Evolutionary conservation across 225 moss, liverwort and hornwort genomes (phyloP), one percentile per base, ranked within the genome.

Genomic region (Thuidium tamariscinum): DNA sequence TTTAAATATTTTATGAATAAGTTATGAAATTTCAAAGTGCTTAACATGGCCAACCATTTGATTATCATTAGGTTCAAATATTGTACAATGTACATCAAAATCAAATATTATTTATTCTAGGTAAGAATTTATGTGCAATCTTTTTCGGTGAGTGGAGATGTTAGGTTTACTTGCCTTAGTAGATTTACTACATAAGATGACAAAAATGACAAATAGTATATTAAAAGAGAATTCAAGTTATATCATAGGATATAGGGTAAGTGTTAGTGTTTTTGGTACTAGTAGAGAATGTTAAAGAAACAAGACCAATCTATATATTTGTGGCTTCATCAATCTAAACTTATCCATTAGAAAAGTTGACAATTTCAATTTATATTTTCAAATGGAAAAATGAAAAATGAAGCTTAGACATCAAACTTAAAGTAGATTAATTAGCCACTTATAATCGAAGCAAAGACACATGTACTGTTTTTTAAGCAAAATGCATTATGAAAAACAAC

Each of bases 211-310:
- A 46, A 46, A 48, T 48, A 48, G 7, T 0, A 5, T 46, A 46
- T 71, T 1, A 17, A 44, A 44, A 71, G 42, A 16, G 5, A 10
- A 17, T 10, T 71, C 29, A 46, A 46, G 16, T 18, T 30, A 11
- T 18, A 46, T 3, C 0, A 6, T 30, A 11, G 30, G 2, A 46
- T 2, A 30, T 18, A 30, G 2, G 6, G 0, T 46, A 72, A 6
- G 10, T 46, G 10, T 46, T 46, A 3, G 18, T 46, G 29, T 17
- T 30, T 72, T 46, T 46, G 10, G 10, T 18, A 46, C 6, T 7
- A 6, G 3, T 72, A 29, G 29, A 72, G 10, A 44, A 44, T 0
- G 0, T 27, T 3, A 44, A 27, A 27, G 5, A 44, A 71, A 29
- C 17, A 44, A 44, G 10, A n/a, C n/a, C n/a, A n/a, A n/a, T n/a